Base-by-base conservation (phyloP, 192 early-diverging fungal species). In the Podila epigama region DNA sequence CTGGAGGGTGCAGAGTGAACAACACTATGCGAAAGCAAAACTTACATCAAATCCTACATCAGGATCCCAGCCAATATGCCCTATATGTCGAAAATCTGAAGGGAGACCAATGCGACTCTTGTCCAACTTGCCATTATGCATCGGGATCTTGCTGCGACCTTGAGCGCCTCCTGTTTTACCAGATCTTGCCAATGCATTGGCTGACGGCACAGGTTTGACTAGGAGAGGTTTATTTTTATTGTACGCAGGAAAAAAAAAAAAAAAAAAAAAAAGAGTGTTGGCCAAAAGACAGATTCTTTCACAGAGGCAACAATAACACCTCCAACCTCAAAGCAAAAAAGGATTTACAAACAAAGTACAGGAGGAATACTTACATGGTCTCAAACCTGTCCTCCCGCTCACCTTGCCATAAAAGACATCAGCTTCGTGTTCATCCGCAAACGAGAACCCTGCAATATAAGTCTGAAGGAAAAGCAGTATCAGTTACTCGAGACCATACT, bases 381-480 rank as follows among this genome's bases (percentile, higher is more conserved):
- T 40, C 27, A 79, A 50, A 32, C 60, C 63, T 63, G 82, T 83
- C 55, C 86, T 70, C 51, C 81, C 84, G 16, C 58, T 60, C 16
- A 93, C 85, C 59, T 90, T 93, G 51, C 80, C 83, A 33, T 82
- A 85, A 79, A 93, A 91, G 29, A 81, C 73, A 7, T 81, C 75
- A 7, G 92, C 90, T 40, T 93, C 92, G 51, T 83, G 79, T 31
- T 84, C 86, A 63, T 92, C 87, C 16, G 86, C 84, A 81, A 92
- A 93, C n/a, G 89, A 89, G 27, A 93, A 80, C 25, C 88, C 92
- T 44, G 90, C 88, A 15, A 88, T 60, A 50, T 88, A 83, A 54
- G 87, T 82, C 82, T 37, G 6, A 2, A 31, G 37, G 3, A 40
- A 16, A 9, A n/a, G 44, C 27, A 52, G 6, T 3, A 22, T 18